Conservation (phyloP, 352 stramenopile genomes). For the Globisporangium heterothallicum region DNA sequence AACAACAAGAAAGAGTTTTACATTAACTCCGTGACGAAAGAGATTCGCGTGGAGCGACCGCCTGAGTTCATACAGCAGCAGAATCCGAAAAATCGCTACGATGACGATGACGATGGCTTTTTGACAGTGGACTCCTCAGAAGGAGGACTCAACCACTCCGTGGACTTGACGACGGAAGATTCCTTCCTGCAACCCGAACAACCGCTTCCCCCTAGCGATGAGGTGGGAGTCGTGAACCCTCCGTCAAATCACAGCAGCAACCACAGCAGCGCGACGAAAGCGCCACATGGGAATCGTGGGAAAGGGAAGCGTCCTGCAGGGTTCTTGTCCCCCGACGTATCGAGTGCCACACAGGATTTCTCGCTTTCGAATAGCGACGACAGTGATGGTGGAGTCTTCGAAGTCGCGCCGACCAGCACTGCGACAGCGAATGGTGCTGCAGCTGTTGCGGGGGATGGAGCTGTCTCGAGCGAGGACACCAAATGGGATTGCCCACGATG, state of each 20-base stretch:
- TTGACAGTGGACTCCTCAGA: slow-evolving; percentile 17
- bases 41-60: slow-evolving; percentile 65
- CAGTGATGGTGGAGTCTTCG: slow-evolving; percentile 1
- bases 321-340: slow-evolving; percentile 39
- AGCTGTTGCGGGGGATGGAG: background rate
- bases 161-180: slow-evolving; percentile 8
- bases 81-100: slow-evolving; percentile 47
- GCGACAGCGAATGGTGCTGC: background rate
- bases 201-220: background rate
- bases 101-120: slow-evolving; percentile 28
- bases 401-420: background rate
- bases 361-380: slow-evolving; percentile 11
- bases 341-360: slow-evolving; percentile 30
- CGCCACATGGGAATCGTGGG: too few species aligned
- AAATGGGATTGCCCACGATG: slow-evolving; percentile 74
- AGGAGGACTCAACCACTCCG: slow-evolving; percentile 3
- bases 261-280: too few species aligned
- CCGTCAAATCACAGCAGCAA: too few species aligned
- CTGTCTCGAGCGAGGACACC: slow-evolving; percentile 13
- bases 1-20: slow-evolving; percentile 68
- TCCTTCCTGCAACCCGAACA: background rate
- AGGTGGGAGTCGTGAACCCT: slow-evolving; percentile 9
- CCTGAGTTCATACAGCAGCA: slow-evolving; percentile 43
- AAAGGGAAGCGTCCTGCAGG: slow-evolving; percentile 27
- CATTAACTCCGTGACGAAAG: slow-evolving; percentile 65